Conservation (phyloP, 495 filamentous ascomycete species). For the Mycothermus thermophilus region DNA sequence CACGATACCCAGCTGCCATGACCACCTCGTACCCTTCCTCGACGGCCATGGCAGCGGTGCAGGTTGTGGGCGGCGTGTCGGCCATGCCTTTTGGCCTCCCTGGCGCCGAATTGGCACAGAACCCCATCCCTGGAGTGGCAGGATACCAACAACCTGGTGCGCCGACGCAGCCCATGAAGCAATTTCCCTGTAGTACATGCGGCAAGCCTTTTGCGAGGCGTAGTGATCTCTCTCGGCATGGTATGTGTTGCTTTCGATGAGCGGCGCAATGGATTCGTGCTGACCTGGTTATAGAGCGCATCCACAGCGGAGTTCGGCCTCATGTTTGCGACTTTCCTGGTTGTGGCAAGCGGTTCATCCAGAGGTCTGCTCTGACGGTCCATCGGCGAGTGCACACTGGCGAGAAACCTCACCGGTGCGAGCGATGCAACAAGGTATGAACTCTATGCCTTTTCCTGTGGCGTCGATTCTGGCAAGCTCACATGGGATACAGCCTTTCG, state of each 20-base stretch:
- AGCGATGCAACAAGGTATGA: constrained; percentile 85
- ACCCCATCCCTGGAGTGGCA: constrained; percentile 14
- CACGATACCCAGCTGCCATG: constrained; percentile 20
- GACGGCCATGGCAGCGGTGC: constrained; percentile 19
- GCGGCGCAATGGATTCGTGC: constrained; percentile 1
- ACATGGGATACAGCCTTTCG: constrained; percentile 62
- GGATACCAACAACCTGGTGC: too few species aligned
- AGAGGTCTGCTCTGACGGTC: constrained; percentile 92
- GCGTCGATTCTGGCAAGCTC: not conserved
- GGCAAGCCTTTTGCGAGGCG: constrained; percentile 84
- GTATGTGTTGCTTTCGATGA: constrained; percentile 39
- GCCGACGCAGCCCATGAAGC: constrained; percentile 52
- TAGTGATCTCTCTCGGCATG: constrained; percentile 89
- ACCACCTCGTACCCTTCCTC: constrained; percentile 24
- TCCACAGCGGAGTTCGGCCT: constrained; percentile 82
- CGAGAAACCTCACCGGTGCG: constrained; percentile 97
- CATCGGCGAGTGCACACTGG: constrained; percentile 92
- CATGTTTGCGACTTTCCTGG: constrained; percentile 84
- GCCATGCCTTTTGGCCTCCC: constrained; percentile 20
- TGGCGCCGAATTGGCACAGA: constrained; percentile 36
- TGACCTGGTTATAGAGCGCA: constrained; percentile 56
- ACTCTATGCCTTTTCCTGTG: constrained; percentile 1
- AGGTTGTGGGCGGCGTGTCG: not conserved
- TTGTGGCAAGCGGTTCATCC: constrained; percentile 94
- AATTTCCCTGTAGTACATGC: constrained; percentile 84